A percentile compares a stretch with the other conserved stretches of the same genome.
Evolutionary conservation across 2,329 filamentous ascomycete species (phyloP).

Genomic region (Elsinoe australis): DNA sequence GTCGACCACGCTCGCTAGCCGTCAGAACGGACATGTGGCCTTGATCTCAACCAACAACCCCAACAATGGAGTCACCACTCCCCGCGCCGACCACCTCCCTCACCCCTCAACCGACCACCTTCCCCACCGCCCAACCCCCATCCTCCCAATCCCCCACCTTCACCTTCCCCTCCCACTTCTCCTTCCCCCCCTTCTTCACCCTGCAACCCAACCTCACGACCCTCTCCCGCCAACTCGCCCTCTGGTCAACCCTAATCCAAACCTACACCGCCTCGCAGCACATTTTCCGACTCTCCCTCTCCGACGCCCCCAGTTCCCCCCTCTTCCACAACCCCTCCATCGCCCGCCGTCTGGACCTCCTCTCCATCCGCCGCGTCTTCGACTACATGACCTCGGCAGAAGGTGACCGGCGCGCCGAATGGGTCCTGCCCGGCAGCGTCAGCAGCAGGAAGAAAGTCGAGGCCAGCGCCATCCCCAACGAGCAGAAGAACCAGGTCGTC

Average conservation of each 20-base stretch:
- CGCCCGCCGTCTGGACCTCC: constrained; percentile 41
- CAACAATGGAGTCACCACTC: constrained; percentile 18
- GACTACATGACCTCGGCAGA: constrained; percentile 49
- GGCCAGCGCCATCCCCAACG: constrained; percentile 1
- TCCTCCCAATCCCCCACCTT: constrained; percentile 26
- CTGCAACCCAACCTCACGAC: constrained; percentile 68
- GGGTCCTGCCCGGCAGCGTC: constrained; percentile 32
- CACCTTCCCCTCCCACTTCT: constrained; percentile 48
- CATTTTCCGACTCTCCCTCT: constrained; percentile 65
- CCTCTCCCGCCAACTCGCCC: constrained; percentile 65
- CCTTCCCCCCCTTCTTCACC: constrained; percentile 80
- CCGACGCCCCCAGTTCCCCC: constrained; percentile 51
- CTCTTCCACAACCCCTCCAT: constrained; percentile 47
- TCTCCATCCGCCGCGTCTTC: constrained; percentile 48
- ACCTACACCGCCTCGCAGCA: constrained; percentile 73
- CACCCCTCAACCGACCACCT: neutral
- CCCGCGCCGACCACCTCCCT: constrained; percentile 9
- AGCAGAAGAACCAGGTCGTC: constrained; percentile 54
- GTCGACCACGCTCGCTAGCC: too few species aligned
- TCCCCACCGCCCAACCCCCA: constrained; percentile 18
- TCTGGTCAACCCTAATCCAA: constrained; percentile 82
- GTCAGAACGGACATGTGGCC: too few species aligned
- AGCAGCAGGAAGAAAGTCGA: constrained; percentile 22
- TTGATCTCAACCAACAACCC: neutral
- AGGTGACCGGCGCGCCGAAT: constrained; percentile 57